A percentile compares a stretch with the other conserved stretches of the same genome.
phyloP scores from a whole-genome alignment of 1,284 basidiomycete genomes.

The Moesziomyces antarcticus region DNA sequence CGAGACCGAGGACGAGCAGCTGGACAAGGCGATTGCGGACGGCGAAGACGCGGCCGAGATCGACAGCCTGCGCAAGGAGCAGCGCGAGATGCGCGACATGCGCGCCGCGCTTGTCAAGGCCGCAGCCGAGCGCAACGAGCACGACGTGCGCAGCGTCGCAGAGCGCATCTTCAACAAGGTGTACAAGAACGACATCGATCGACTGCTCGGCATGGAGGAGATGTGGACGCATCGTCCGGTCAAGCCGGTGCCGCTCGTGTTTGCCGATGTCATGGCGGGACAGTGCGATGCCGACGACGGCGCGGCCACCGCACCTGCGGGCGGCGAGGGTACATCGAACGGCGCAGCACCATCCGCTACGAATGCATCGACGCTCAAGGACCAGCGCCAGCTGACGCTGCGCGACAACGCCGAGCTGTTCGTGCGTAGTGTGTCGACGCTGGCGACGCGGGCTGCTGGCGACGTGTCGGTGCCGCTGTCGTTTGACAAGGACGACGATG shows the following conservation, averaged over 20 bases:
- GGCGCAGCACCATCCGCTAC: not conserved
- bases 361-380: slow-evolving; percentile 39
- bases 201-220: slow-evolving; percentile 92
- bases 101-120: slow-evolving; percentile 71
- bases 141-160: slow-evolving; percentile 73
- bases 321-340: not conserved
- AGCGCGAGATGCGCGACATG: slow-evolving; percentile 84
- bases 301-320: not conserved
- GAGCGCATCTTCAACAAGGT: slow-evolving; percentile 88
- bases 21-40: slow-evolving; percentile 85
- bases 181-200: slow-evolving; percentile 86
- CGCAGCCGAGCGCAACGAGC: slow-evolving; percentile 14
- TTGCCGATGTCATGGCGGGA: slow-evolving; percentile 73
- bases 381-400: slow-evolving; percentile 58
- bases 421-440: slow-evolving; percentile 76
- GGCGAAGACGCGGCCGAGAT: slow-evolving; percentile 93
- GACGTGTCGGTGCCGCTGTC: slow-evolving; percentile 78
- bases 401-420: slow-evolving; percentile 60
- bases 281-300: not conserved
- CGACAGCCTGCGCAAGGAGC: slow-evolving; percentile 86
- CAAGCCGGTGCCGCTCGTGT: slow-evolving; percentile 85
- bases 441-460: slow-evolving; percentile 78
- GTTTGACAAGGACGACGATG: slow-evolving; percentile 98
- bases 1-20: slow-evolving; percentile 72
- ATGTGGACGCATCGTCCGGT: slow-evolving; percentile 90